Evolutionary conservation across 371 early-diverging fungal species (phyloP), one percentile per base, ranked within the genome.

Genomic region (Amoeboaphelidium protococcarum): DNA sequence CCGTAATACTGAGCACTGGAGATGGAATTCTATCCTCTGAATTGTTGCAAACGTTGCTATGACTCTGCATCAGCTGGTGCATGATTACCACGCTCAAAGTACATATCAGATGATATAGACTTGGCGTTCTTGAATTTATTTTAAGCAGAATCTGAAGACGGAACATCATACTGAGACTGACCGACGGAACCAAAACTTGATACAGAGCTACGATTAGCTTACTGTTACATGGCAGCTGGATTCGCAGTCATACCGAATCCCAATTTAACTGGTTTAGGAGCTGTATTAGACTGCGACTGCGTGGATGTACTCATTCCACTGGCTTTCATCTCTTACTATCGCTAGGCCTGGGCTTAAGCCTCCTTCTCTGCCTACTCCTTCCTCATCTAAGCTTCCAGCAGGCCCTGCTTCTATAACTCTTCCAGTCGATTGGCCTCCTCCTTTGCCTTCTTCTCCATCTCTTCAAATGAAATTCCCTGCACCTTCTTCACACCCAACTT

Each of bases 401-500:
- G 46, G 27, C 42, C 50, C n/a, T 19, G 45, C 26, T 41, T 48
- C 48, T 57, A 58, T 25, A 50, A 58, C 40, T 60, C 61, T 25
- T 60, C 61, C 23, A 26, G 20, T 24, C 40, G 26, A n/a, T 40
- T 42, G 23, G 42, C 50, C 55, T 82, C 87, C 48, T 73, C 75
- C 54, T 80, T 81, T 2, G 91, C 94, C 25, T 71, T 68, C 13
- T 84, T 79, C 51, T 84, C 88, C 1, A 82, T 86, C 53, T 79
- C 86, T 44, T 86, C 94, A 67, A 90, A 91, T 58, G 80, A 80
- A 53, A 74, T 66, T n/a, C n/a, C n/a, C 77, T 24, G 72, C 69
- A 41, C 77, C 50, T 78, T 80, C 56, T 79, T 80, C 25, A 77
- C 76, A 10, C 85, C 87, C 13, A 84, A 62, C 37, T 31, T 31